A percentile compares a stretch with the other conserved stretches of the same genome.
These are phyloP conservation scores for Abrus precatorius DNA, from an alignment of 306 rosid species.

Conservation along the genomic window DNA sequence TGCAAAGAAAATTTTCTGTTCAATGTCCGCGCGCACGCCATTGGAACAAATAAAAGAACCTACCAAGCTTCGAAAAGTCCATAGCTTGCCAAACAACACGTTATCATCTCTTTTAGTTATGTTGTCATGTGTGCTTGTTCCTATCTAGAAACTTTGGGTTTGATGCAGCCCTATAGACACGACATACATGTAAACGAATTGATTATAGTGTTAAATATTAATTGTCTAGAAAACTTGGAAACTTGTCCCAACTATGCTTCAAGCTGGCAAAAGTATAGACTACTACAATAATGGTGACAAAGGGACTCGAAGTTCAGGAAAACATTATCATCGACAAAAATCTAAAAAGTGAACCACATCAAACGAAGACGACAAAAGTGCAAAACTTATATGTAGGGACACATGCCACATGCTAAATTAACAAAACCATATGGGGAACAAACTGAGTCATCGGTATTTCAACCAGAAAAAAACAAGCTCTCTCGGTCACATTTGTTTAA, in stretches of 20 bases:
- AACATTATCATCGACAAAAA: slow-evolving; percentile 16
- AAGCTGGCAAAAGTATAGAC: slow-evolving; percentile 40
- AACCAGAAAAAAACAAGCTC: slow-evolving; percentile 21
- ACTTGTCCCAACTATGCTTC: slow-evolving; percentile 43
- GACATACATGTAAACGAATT: not conserved
- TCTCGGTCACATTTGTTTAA: not conserved
- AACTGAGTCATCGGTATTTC: not conserved
- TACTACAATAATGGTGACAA: slow-evolving; percentile 39
- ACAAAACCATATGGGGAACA: not conserved
- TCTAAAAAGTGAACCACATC: slow-evolving; percentile 37
- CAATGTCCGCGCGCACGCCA: not conserved
- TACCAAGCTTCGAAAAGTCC: slow-evolving; percentile 7
- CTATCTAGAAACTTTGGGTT: slow-evolving; percentile 41
- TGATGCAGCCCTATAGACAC: slow-evolving; percentile 45
- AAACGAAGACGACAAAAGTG: slow-evolving; percentile 45
- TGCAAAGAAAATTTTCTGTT: no score
- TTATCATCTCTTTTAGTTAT: not conserved
- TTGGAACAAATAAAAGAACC: slow-evolving; percentile 8
- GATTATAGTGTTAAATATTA: slow-evolving; percentile 10
- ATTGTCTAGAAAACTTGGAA: slow-evolving; percentile 32
- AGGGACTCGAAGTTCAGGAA: slow-evolving; percentile 50
- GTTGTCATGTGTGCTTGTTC: slow-evolving; percentile 24
- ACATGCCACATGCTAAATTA: slow-evolving; percentile 13
- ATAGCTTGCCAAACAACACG: slow-evolving; percentile 29
- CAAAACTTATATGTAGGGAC: slow-evolving; percentile 32